Evolutionary conservation across 805 yeast genomes (phyloP), one percentile per base, ranked within the genome.

Genomic region (Nakazawaea holstii): DNA sequence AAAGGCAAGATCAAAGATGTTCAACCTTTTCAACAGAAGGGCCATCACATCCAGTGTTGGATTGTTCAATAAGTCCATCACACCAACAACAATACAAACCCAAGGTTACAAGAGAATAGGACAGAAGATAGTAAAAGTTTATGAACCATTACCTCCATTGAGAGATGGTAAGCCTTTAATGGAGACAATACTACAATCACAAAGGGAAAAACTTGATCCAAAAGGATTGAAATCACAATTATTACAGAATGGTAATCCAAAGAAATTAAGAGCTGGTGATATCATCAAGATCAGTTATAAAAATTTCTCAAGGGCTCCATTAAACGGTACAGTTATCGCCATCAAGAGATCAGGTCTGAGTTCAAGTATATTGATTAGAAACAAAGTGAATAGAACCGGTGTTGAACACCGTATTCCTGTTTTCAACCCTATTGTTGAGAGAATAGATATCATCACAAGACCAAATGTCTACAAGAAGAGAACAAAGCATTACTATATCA

Each of bases 401-500:
- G 92, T 88, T 43, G 98, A 92, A 60, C 69, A 84, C 52, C 74
- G 92, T 52, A 79, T 90, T 41, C 91, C 92, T 28, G 67, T 92
- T 26, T 92, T 74, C 70, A 85, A 84, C 52, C 97, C 97, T 7
- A 72, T 80, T 46, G 74, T 94, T 48, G 77, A 81, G 52, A 79
- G 84, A 64, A 73, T 92, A 45, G 97, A 91, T 66, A 65, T 90
- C 35, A 65, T 92, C 52, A 77, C 86, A 65, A 83, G 83, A 65
- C 92, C 95, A 35, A 65, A 69, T 53, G 78, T 76, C 59, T 82
- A 88, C 66, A 80, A 85, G 72, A 73, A 76, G 52, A 81, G 96
- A 77, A 80, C 81, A 68, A 92, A 88, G 73, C 92, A 89, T 58
- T 91, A 84, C 74, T 94, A 88, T 68, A 85, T 94, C 60, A 85